Conservation (phyloP, 1,139 yeast genomes). For the Debaryomyces sp. region DNA sequence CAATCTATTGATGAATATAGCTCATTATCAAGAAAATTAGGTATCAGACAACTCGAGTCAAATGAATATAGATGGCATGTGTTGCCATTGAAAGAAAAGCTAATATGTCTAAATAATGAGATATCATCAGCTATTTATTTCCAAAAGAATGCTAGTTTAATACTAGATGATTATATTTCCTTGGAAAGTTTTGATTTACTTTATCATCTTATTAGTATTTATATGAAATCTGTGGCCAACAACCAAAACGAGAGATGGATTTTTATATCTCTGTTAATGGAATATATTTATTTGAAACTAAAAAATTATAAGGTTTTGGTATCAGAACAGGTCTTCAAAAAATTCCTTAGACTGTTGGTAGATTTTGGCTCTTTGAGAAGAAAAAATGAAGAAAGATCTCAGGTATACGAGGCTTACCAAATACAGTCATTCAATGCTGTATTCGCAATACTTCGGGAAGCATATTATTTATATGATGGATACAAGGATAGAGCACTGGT, state of each 20-base stretch:
- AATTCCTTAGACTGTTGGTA: slow-evolving; percentile 24
- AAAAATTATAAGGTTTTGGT: slow-evolving; percentile 20
- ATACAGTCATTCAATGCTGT: slow-evolving; percentile 16
- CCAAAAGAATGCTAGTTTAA: slow-evolving; percentile 19
- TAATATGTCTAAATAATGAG: slow-evolving; percentile 32
- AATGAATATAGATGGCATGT: slow-evolving; percentile 30
- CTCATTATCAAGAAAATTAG: slow-evolving; percentile 31
- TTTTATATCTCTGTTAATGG: slow-evolving; percentile 25
- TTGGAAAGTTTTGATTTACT: slow-evolving; percentile 26
- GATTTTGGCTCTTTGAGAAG: slow-evolving; percentile 19
- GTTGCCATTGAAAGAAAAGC: slow-evolving; percentile 25
- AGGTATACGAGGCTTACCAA: slow-evolving; percentile 16
- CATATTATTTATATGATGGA: slow-evolving; percentile 33
- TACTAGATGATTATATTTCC: slow-evolving; percentile 28
- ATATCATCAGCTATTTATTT: slow-evolving; percentile 26
- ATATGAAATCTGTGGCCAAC: slow-evolving; percentile 24
- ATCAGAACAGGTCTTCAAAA: slow-evolving; percentile 21
- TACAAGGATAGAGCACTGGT: slow-evolving; percentile 30
- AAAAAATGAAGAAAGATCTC: slow-evolving; percentile 11
- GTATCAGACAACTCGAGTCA: slow-evolving; percentile 30
- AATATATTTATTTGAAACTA: slow-evolving; percentile 22
- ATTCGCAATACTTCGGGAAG: slow-evolving; percentile 16
- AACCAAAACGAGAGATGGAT: slow-evolving; percentile 34
- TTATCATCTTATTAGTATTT: slow-evolving; percentile 35
- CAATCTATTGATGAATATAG: slow-evolving; percentile 19